These are phyloP conservation scores for Hyaloscypha variabilis DNA, from an alignment of 495 filamentous ascomycete genomes.

Conservation along the genomic window DNA sequence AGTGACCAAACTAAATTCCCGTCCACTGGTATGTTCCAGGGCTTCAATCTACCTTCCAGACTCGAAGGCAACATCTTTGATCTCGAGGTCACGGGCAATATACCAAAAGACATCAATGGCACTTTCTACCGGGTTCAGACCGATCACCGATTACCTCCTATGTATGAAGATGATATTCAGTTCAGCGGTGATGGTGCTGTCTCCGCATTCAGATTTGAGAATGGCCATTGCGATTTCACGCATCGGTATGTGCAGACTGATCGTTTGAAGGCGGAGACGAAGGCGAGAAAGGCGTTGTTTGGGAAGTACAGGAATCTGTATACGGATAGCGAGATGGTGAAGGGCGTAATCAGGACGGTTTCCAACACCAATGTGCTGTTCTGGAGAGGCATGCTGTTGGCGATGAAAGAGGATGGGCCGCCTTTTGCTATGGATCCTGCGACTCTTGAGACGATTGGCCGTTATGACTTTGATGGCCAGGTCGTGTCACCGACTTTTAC, in stretches of 20 bases:
- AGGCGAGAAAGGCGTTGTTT: conserved; percentile 44
- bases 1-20: conserved; percentile 48
- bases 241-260: conserved; percentile 58
- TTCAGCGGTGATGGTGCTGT: conserved; percentile 52
- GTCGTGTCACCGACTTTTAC: conserved; percentile 55
- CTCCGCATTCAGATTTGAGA: conserved; percentile 52
- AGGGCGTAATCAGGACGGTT: conserved; percentile 50
- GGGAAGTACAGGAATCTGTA: conserved; percentile 57
- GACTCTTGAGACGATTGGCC: conserved; percentile 56
- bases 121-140: conserved; percentile 59
- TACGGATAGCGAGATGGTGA: conserved; percentile 53
- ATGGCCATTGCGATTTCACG: conserved; percentile 51
- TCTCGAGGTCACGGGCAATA: conserved; percentile 50
- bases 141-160: conserved; percentile 49
- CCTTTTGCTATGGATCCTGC: conserved; percentile 59
- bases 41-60: conserved; percentile 49
- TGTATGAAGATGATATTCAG: conserved; percentile 55
- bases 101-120: conserved; percentile 52
- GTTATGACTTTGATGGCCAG: conserved; percentile 61
- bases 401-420: conserved; percentile 56
- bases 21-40: conserved; percentile 45
- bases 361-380: conserved; percentile 59
- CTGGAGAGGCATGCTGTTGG: conserved; percentile 53
- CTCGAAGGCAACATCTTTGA: conserved; percentile 51
- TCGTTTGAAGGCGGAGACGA: conserved; percentile 44